Base-by-base conservation (phyloP, 768 basidiomycete species). In the Rhodotorula graminis region DNA sequence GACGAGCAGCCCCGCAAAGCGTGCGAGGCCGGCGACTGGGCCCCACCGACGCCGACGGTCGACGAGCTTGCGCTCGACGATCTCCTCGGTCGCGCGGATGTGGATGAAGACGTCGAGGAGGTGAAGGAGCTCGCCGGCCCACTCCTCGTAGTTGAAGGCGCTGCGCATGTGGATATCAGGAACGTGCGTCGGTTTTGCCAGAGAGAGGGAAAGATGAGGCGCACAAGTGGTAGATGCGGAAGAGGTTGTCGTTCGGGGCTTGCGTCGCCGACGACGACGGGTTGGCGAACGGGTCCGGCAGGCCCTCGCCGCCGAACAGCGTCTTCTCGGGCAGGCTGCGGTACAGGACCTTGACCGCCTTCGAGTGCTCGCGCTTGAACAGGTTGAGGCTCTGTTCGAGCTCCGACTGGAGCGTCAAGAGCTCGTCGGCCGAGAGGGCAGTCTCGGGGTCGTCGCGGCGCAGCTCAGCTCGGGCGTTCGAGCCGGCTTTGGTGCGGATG, bases 61-160 rank as follows among this genome's bases (percentile, higher is more conserved):
- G 8, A 61, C 47, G 3, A 47, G 33, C 6, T 27, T 47, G 9
- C 56, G 63, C n/a, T 67, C 69, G 10, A 72, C 86, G 84, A 79
- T 29, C 58, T 69, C 69, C 47, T 92, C 89, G 52, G 87, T 85
- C 65, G 82, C 85, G 66, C 90, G 89, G 59, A 97, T 88, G 67
- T 88, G 84, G 63, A 87, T 84, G 85, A 97, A 90, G 15, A 91
- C 88, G 79, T 93, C 91, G 0, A 91, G 85, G 19, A 98, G 86
- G 29, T 87, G 87, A 46, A 89, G 84, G 63, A 95, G 81, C 80
- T 98, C 95, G 69, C 86, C 84, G 15, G 91, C 86, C 79, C 97
- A 97, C 79, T 98, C 96, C 81, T 99, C 93, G 57, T 97, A 80
- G 0, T 93, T 95, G 81, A 97, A 99, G 74, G 96, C 90, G 82